phyloP scores from a whole-genome alignment of 352 stramenopile species.

The Proteromonas lacertae region DNA sequence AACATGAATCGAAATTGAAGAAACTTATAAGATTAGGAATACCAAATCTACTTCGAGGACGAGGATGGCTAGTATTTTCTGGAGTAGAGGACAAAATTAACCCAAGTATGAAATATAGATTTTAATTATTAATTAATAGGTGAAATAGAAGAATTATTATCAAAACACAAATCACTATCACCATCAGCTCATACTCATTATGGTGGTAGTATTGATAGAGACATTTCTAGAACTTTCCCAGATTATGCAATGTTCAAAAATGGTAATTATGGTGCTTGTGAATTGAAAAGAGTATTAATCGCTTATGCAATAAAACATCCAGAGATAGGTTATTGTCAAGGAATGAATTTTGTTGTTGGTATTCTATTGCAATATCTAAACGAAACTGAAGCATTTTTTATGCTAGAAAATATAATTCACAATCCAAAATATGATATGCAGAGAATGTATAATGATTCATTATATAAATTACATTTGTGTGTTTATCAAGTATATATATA shows the following conservation, averaged over 20 bases:
- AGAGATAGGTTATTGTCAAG: constrained; percentile 38
- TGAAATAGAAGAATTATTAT: no score
- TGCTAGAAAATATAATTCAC: constrained; percentile 37
- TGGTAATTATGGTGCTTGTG: constrained; percentile 11
- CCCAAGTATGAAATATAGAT: neutral
- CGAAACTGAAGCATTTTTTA: constrained; percentile 48
- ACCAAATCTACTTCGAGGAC: neutral
- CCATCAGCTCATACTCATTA: neutral
- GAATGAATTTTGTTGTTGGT: constrained; percentile 42
- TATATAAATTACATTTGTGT: no score
- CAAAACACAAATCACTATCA: neutral
- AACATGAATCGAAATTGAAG: no score
- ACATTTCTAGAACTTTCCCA: constrained; percentile 2
- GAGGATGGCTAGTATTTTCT: neutral
- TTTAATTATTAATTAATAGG: neutral
- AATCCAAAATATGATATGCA: no score
- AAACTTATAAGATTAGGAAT: neutral
- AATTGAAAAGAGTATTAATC: constrained; percentile 17
- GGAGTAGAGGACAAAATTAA: neutral
- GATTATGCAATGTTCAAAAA: neutral
- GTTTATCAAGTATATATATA: no score
- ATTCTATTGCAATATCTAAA: constrained; percentile 13
- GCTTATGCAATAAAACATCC: constrained; percentile 33
- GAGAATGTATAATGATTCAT: no score
- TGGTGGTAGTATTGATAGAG: constrained; percentile 2